Evolutionary conservation across 2,329 filamentous ascomycete species (phyloP).

Genomic region (Talaromyces piceae): DNA sequence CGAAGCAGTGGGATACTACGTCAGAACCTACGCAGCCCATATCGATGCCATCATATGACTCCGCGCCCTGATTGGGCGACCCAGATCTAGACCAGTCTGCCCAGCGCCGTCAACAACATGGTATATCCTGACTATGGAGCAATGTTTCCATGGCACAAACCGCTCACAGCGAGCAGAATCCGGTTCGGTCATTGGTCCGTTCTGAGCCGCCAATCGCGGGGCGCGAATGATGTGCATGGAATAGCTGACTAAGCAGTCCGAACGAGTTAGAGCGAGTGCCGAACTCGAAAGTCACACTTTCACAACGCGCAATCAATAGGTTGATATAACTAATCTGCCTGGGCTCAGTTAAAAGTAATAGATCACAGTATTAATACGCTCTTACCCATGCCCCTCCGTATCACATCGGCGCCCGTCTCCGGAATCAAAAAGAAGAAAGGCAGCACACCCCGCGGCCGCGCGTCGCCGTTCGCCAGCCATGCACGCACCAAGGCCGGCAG

Average conservation of each 20-base stretch:
- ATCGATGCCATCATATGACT: background rate
- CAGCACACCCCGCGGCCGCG: slow-evolving; percentile 18
- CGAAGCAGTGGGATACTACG: background rate
- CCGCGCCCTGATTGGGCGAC: background rate
- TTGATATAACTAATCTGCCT: background rate
- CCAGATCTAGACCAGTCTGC: background rate
- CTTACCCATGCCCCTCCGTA: slow-evolving; percentile 38
- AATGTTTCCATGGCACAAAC: too few relatives aligned
- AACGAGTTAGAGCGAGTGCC: too few relatives aligned
- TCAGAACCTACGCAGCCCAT: background rate
- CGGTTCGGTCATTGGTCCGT: background rate
- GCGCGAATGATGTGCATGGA: background rate
- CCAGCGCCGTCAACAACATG: background rate
- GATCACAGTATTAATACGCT: background rate
- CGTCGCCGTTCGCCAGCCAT: slow-evolving; percentile 36
- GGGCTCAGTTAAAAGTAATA: too few relatives aligned
- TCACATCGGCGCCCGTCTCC: slow-evolving; percentile 41
- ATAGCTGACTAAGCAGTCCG: background rate
- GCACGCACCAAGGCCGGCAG: slow-evolving; percentile 33
- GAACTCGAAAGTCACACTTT: too few relatives aligned
- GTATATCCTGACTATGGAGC: background rate
- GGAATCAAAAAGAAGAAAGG: slow-evolving; percentile 36
- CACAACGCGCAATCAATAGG: background rate
- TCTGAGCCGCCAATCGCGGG: slow-evolving; percentile 4
- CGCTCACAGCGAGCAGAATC: background rate